Percentiles rank a stretch among this genome's conserved stretches.
Conservation (phyloP, 2,329 filamentous ascomycete genomes). For the Trichothecium roseum region DNA sequence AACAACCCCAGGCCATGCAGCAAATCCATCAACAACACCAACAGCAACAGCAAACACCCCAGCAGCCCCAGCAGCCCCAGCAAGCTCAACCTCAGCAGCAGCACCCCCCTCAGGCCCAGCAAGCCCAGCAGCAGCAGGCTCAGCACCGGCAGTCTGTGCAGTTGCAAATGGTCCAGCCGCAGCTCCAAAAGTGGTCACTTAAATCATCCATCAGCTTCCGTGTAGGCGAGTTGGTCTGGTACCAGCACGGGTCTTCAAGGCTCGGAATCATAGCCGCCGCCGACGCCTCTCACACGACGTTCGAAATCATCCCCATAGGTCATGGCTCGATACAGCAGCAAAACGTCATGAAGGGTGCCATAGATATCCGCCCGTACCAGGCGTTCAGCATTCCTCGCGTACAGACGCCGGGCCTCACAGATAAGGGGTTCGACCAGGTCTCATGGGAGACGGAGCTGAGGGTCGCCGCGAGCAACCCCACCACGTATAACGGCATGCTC, state of each 20-base stretch:
- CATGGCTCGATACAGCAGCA: slow-evolving; percentile 26
- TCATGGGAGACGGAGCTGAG: slow-evolving; percentile 23
- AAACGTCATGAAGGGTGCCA: slow-evolving; percentile 25
- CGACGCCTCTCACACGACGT: slow-evolving; percentile 11
- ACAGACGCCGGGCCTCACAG: slow-evolving; percentile 24
- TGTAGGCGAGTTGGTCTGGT: slow-evolving; percentile 41
- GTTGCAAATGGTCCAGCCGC: not conserved
- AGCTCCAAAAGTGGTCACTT: slow-evolving; percentile 17
- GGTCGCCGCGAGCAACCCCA: slow-evolving; percentile 17
- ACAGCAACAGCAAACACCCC: slow-evolving; percentile 7
- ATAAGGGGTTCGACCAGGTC: slow-evolving; percentile 28
- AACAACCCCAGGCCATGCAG: not conserved
- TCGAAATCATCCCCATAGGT: slow-evolving; percentile 30
- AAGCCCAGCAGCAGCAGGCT: slow-evolving; percentile 10
- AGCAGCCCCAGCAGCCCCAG: slow-evolving; percentile 7
- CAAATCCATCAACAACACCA: slow-evolving; percentile 8
- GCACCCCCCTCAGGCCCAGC: slow-evolving; percentile 3
- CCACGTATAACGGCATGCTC: slow-evolving; percentile 23
- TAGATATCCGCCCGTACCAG: slow-evolving; percentile 37
- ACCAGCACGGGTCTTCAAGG: slow-evolving; percentile 31
- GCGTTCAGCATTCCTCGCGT: slow-evolving; percentile 39
- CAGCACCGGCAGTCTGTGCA: slow-evolving; percentile 3
- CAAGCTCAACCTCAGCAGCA: not conserved
- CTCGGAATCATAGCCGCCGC: slow-evolving; percentile 31
- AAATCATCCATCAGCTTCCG: slow-evolving; percentile 30